Percentiles rank a stretch among this genome's conserved stretches.
phyloP scores from a whole-genome alignment of 176 grass and related monocot species.

The Oryza meyeriana region DNA sequence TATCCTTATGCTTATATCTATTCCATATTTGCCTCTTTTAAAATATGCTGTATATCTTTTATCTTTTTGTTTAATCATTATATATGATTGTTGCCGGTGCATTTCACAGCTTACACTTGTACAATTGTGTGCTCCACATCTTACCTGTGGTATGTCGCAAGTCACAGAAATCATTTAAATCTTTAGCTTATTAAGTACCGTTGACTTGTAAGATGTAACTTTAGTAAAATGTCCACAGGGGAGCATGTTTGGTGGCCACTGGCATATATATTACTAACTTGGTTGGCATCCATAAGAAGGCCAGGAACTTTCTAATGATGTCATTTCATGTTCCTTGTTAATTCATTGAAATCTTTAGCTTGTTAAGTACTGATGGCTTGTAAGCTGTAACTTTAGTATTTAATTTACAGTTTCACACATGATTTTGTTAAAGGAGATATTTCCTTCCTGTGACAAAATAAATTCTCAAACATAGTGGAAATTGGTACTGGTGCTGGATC shows the following conservation, averaged over 20 bases:
- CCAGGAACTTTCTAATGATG: neutral
- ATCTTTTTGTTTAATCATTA: neutral
- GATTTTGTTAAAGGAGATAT: neutral
- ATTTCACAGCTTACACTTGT: neutral
- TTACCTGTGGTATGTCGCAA: neutral
- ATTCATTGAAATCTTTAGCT: neutral
- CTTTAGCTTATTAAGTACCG: neutral
- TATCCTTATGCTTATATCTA: conserved; percentile 14
- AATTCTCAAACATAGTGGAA: neutral
- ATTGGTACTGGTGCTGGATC: conserved; percentile 1
- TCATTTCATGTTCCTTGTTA: neutral
- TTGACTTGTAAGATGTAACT: too few species aligned
- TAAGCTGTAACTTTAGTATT: neutral
- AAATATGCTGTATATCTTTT: neutral
- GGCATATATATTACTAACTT: neutral
- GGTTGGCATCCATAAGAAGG: neutral
- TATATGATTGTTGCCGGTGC: conserved; percentile 10
- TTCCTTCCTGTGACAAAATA: neutral
- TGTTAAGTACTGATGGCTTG: neutral
- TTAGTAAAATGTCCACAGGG: too few species aligned
- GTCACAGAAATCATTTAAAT: neutral
- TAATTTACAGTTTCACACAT: neutral
- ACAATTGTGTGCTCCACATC: neutral
- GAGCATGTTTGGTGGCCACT: neutral
- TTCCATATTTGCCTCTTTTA: neutral